Conservation (phyloP, 1,284 basidiomycete genomes). For the Laetiporus sulphureus region DNA sequence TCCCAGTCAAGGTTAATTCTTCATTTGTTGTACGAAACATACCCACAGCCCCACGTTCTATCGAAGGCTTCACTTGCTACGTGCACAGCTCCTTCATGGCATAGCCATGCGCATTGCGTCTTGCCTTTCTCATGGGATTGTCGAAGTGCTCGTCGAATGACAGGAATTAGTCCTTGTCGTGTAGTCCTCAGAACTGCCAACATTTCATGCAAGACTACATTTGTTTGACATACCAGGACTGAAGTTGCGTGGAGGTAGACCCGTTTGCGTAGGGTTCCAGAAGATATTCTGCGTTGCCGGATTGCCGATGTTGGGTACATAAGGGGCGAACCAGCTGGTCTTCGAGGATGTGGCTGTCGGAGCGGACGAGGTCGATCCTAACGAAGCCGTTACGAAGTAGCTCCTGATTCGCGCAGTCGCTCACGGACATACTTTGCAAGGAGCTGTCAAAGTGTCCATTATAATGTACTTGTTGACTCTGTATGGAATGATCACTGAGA, state of each 20-base stretch:
- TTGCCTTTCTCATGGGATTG: slow-evolving; percentile 43
- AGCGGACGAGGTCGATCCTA: too few species aligned
- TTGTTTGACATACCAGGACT: slow-evolving; percentile 52
- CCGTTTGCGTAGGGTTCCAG: slow-evolving; percentile 48
- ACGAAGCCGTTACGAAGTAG: too few species aligned
- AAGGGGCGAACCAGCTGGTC: slow-evolving; percentile 2
- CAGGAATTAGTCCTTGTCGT: slow-evolving; percentile 68
- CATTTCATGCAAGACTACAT: neutral
- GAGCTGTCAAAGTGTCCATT: slow-evolving; percentile 36
- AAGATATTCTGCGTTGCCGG: slow-evolving; percentile 41
- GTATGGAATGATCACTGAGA: slow-evolving; percentile 29
- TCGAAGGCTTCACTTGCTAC: slow-evolving; percentile 54
- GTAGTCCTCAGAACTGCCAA: neutral
- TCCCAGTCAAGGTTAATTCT: neutral
- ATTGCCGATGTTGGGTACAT: slow-evolving; percentile 6
- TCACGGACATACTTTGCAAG: too few species aligned
- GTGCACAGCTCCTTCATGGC: slow-evolving; percentile 55
- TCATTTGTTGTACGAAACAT: slow-evolving; percentile 23
- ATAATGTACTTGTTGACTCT: slow-evolving; percentile 42
- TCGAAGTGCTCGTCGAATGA: slow-evolving; percentile 52
- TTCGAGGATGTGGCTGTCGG: neutral
- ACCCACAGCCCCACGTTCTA: slow-evolving; percentile 71
- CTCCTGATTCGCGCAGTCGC: too few species aligned
- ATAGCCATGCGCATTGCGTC: slow-evolving; percentile 59
- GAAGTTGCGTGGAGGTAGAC: slow-evolving; percentile 58